These are phyloP conservation scores for Lasiodiplodia sp. DNA, from an alignment of 2,329 filamentous ascomycete species.

Conservation along the genomic window DNA sequence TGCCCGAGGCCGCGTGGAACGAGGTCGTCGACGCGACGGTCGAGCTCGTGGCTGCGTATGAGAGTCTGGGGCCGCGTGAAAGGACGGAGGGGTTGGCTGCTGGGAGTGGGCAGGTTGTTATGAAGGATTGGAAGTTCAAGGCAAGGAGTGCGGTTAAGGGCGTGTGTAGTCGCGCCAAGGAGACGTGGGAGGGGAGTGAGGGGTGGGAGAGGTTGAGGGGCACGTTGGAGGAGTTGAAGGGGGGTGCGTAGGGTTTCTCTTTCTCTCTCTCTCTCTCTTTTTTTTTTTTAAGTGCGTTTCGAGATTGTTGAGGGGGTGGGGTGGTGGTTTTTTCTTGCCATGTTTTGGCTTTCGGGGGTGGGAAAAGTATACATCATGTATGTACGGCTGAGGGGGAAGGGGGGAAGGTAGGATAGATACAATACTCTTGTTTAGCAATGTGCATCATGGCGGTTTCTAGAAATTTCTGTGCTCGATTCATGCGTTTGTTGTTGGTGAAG, in stretches of 20 bases:
- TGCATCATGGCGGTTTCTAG: not conserved
- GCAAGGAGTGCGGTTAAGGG: constrained; percentile 83
- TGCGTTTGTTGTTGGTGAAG: not conserved
- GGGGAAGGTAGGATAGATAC: too few relatives aligned
- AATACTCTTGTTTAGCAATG: too few relatives aligned
- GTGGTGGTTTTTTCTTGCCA: too few relatives aligned
- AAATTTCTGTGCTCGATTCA: not conserved
- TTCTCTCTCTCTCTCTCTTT: too few relatives aligned
- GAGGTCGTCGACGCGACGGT: constrained; percentile 79
- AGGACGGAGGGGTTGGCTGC: constrained; percentile 61
- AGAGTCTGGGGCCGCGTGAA: constrained; percentile 67
- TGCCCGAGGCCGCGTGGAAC: constrained; percentile 67
- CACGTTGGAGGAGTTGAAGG: constrained; percentile 52
- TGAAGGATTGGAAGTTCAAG: constrained; percentile 86
- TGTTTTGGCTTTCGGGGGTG: too few relatives aligned
- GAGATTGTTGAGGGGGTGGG: too few relatives aligned
- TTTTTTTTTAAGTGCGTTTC: too few relatives aligned
- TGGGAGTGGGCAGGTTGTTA: constrained; percentile 67
- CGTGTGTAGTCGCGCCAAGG: constrained; percentile 81
- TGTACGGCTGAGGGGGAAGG: too few relatives aligned
- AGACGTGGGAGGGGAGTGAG: constrained; percentile 79
- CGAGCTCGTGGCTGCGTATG: constrained; percentile 81
- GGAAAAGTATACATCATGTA: not conserved
- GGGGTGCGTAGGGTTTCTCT: constrained; percentile 16
- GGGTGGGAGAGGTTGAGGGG: constrained; percentile 70